A percentile compares a stretch with the other conserved stretches of the same genome.
Evolutionary conservation across 371 early-diverging fungal species (phyloP).

Genomic region (Apophysomyces variabilis): DNA sequence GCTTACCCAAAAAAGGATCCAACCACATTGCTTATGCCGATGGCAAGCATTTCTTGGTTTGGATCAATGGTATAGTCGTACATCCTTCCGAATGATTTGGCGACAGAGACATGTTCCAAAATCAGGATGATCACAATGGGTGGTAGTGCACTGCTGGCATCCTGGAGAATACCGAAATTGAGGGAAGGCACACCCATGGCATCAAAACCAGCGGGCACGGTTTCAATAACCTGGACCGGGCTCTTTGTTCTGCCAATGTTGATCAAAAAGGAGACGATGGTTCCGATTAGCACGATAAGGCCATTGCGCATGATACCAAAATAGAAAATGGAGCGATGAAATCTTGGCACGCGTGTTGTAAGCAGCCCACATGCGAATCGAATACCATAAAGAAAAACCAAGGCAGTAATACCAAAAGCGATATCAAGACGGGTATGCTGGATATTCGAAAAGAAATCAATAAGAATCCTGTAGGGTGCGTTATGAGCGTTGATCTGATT

Average conservation of each 20-base stretch:
- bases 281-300: slow-evolving; percentile 35
- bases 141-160: slow-evolving; percentile 47
- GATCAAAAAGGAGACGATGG: slow-evolving; percentile 33
- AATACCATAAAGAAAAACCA: slow-evolving; percentile 39
- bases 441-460: slow-evolving; percentile 40
- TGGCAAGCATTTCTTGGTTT: slow-evolving; percentile 85
- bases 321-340: slow-evolving; percentile 38
- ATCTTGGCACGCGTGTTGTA: slow-evolving; percentile 21
- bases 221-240: slow-evolving; percentile 56
- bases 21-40: slow-evolving; percentile 80
- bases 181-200: slow-evolving; percentile 53
- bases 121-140: slow-evolving; percentile 71
- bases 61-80: slow-evolving; percentile 57
- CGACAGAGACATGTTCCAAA: slow-evolving; percentile 80
- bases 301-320: slow-evolving; percentile 45
- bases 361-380: slow-evolving; percentile 27
- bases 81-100: slow-evolving; percentile 79
- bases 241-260: slow-evolving; percentile 23
- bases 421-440: slow-evolving; percentile 40
- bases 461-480: slow-evolving; percentile 49
- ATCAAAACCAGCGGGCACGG: slow-evolving; percentile 68
- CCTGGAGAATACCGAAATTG: slow-evolving; percentile 36
- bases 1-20: slow-evolving; percentile 79
- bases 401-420: slow-evolving; percentile 39
- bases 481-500: slow-evolving; percentile 57